Evolutionary conservation across 2,329 filamentous ascomycete genomes (phyloP).

Genomic region (Scytalidium sp.): DNA sequence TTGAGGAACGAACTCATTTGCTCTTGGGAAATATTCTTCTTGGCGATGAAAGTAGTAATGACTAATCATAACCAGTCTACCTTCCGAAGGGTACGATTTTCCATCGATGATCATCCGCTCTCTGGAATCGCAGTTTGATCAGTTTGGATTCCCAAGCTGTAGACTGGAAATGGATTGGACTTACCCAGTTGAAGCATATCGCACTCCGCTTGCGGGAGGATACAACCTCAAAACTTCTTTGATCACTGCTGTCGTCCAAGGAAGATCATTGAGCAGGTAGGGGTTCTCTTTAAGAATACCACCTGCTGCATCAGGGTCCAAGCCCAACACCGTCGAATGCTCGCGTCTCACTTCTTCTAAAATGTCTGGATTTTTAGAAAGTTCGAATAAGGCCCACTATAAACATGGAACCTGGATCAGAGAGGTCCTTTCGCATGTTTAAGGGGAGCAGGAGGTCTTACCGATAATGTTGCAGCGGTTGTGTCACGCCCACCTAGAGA

Average conservation of each 20-base stretch:
- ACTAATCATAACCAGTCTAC: slow-evolving; percentile 12
- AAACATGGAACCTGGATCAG: neutral
- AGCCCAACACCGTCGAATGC: slow-evolving; percentile 20
- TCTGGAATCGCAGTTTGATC: neutral
- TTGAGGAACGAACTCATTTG: slow-evolving; percentile 43
- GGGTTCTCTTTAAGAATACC: slow-evolving; percentile 25
- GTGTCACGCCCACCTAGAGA: neutral
- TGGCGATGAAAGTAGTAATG: slow-evolving; percentile 29
- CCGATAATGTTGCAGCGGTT: neutral
- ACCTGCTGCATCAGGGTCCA: slow-evolving; percentile 29
- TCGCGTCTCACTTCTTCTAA: slow-evolving; percentile 23
- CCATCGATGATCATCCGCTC: neutral
- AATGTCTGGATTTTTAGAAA: neutral
- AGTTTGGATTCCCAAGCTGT: neutral
- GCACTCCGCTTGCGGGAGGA: slow-evolving; percentile 8
- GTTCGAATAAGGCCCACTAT: slow-evolving; percentile 15
- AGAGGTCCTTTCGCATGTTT: too few relatives aligned
- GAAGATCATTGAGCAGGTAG: slow-evolving; percentile 10
- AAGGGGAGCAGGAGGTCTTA: too few relatives aligned
- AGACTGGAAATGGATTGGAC: neutral
- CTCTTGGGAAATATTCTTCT: slow-evolving; percentile 36
- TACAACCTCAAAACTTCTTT: slow-evolving; percentile 16
- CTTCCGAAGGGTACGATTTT: slow-evolving; percentile 9
- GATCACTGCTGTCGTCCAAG: slow-evolving; percentile 13
- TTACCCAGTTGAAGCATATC: slow-evolving; percentile 1